Evolutionary conservation across 371 early-diverging fungal species (phyloP), one percentile per base, ranked within the genome.

Genomic region (Apophysomyces ossiformis): DNA sequence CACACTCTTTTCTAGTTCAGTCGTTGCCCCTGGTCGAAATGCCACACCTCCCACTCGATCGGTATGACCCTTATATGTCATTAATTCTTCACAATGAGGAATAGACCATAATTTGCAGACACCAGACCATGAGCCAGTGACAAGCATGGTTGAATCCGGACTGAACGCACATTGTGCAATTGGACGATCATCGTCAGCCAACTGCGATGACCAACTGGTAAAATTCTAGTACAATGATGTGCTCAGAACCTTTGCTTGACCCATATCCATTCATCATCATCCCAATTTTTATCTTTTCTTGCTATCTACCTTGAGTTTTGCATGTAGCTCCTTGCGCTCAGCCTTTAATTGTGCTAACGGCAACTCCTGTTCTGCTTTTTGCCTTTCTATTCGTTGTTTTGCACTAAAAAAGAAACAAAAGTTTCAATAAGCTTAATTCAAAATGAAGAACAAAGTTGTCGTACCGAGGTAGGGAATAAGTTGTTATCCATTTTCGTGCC

Each of bases 11-110:
- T 84, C 83, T 63, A 89, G 85, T 2, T 75, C 69, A 12, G 91
- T 62, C 0, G 94, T 93, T 7, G 95, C 77, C 38, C 89, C 77
- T 2, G 98, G 98, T 69, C 96, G 96, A 73, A 94, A 96, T 0
- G 89, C 93, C 47, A 96, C 67, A 36, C 96, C 96, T 18, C 94
- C 93, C 36, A 97, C 88, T 60, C 94, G 89, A 66, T 96, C 97
- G 2, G 84, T 88, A 65, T 98, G 97, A 0, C 95, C 94, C 79
- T 69, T 67, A 50, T 90, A 80, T 8, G 88, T 85, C 58, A 78
- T 73, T 4, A 87, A 63, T 7, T 61, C 72, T n/a, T 88, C 85
- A 60, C 88, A 92, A 13, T 85, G 77, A 1, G 96, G 95, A 5
- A 95, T 84, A 8, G 86, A 84, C 97, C 97, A 97, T 36, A 98